These are phyloP conservation scores for Entamoeba invadens DNA, from an alignment of 208 protist species.

Conservation along the genomic window DNA sequence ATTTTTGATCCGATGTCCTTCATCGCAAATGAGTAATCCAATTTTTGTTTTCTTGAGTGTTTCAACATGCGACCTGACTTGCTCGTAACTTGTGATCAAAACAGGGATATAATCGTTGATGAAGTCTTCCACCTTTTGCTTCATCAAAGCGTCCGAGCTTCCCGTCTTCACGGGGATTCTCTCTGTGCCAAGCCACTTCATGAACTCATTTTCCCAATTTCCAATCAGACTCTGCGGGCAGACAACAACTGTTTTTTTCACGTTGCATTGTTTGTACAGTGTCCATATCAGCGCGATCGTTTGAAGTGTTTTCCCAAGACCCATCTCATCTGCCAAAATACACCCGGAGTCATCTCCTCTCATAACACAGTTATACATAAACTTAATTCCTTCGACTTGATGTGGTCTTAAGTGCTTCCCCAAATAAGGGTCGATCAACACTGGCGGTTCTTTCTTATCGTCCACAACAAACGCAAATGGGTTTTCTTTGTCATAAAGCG, in stretches of 20 bases:
- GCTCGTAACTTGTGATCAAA: slow-evolving; percentile 59
- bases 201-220: slow-evolving; percentile 63
- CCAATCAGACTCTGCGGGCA: slow-evolving; percentile 58
- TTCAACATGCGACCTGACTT: slow-evolving; percentile 51
- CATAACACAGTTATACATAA: slow-evolving; percentile 47
- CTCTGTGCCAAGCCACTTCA: slow-evolving; percentile 44
- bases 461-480: not conserved
- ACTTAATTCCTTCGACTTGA: slow-evolving; percentile 42
- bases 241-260: slow-evolving; percentile 46
- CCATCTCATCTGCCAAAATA: slow-evolving; percentile 48
- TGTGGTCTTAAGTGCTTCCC: slow-evolving; percentile 30
- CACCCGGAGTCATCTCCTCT: slow-evolving; percentile 36
- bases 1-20: slow-evolving; percentile 76
- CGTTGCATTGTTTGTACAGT: slow-evolving; percentile 40
- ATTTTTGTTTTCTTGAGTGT: slow-evolving; percentile 30
- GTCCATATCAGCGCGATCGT: slow-evolving; percentile 49
- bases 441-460: not conserved
- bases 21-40: slow-evolving; percentile 66
- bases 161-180: not conserved
- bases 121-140: slow-evolving; percentile 1
- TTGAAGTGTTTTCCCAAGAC: slow-evolving; percentile 50
- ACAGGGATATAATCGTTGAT: slow-evolving; percentile 13
- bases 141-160: not conserved
- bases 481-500: not conserved
- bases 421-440: slow-evolving; percentile 33